Percentiles rank a stretch among this genome's conserved stretches.
These are phyloP conservation scores for Camelina laxa DNA, from an alignment of 345 rosid species.

Conservation along the genomic window DNA sequence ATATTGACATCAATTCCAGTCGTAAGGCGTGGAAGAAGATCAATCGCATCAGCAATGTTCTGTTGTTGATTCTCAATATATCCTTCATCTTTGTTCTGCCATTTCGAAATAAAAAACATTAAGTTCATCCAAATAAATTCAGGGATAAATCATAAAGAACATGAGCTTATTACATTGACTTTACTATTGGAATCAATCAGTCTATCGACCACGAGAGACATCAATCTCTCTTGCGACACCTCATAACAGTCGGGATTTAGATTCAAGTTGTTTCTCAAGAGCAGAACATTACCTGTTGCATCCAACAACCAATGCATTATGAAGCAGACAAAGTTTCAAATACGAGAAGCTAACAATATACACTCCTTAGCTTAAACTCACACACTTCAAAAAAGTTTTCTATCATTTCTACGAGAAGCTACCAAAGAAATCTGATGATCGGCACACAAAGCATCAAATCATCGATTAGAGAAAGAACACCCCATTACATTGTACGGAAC, in stretches of 20 bases:
- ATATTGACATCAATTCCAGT: constrained; percentile 98
- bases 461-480: background rate
- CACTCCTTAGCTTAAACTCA: background rate
- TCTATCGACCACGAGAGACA: constrained; percentile 86
- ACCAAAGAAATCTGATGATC: constrained; percentile 20
- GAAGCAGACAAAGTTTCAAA: background rate
- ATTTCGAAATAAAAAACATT: constrained; percentile 2
- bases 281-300: constrained; percentile 83
- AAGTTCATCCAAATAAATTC: constrained; percentile 9
- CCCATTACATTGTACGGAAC: constrained; percentile 21
- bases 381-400: background rate
- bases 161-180: constrained; percentile 61
- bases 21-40: constrained; percentile 87
- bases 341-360: too few species aligned
- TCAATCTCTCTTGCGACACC: constrained; percentile 93
- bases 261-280: constrained; percentile 81
- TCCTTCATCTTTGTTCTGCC: constrained; percentile 84
- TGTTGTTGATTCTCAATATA: constrained; percentile 94
- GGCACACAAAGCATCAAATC: constrained; percentile 9
- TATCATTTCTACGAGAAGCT: constrained; percentile 13
- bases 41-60: constrained; percentile 96
- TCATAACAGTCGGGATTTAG: constrained; percentile 78
- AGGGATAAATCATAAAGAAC: background rate
- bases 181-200: constrained; percentile 96
- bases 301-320: constrained; percentile 27